Conservation (phyloP, 257 asterid genomes). For the Fraxinus cuspidata region DNA sequence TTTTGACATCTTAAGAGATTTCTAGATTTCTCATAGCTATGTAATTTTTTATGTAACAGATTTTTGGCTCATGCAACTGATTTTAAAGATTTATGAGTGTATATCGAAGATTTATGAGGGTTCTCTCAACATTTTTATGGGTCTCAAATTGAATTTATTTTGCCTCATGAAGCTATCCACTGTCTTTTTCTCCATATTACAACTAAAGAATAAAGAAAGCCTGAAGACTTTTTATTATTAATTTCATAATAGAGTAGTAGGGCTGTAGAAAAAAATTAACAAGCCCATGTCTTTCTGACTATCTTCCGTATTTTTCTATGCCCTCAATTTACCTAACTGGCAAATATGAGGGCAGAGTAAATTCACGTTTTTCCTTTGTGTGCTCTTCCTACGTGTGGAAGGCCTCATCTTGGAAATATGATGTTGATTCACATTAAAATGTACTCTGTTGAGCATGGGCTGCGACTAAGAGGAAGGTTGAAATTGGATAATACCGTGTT, state of each 20-base stretch:
- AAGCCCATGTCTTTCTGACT: neutral
- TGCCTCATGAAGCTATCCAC: neutral
- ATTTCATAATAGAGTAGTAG: neutral
- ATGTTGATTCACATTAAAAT: too few relatives aligned
- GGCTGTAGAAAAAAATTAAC: neutral
- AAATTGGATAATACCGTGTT: neutral
- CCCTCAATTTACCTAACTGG: neutral
- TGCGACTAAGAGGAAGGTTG: neutral
- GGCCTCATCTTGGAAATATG: neutral
- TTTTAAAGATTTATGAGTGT: neutral
- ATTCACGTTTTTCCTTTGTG: neutral
- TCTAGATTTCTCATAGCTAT: neutral
- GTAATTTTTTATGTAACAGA: neutral
- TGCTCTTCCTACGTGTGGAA: neutral
- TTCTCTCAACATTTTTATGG: neutral
- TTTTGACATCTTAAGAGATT: neutral
- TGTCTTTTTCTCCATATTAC: neutral
- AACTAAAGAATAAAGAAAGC: neutral
- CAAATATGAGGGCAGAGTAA: neutral
- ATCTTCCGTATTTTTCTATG: neutral
- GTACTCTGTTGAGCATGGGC: neutral
- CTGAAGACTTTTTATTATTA: neutral
- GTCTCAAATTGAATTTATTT: neutral
- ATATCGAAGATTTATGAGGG: neutral
- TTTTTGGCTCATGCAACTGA: constrained; percentile 3